Evolutionary conservation across 2,329 filamentous ascomycete species (phyloP).

Genomic region (Neofusicoccum parvum): DNA sequence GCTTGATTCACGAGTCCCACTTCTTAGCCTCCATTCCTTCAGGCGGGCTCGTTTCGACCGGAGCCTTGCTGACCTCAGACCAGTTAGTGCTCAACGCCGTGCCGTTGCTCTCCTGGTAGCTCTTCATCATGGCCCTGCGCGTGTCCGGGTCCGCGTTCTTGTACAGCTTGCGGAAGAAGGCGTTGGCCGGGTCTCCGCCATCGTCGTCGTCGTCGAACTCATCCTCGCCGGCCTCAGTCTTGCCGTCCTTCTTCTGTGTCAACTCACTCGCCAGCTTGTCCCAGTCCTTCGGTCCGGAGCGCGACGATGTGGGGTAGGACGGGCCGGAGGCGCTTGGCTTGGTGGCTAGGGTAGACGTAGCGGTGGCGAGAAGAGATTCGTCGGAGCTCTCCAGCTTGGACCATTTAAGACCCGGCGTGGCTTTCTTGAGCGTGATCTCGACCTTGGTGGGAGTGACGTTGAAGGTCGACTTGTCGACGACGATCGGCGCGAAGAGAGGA

Average conservation of each 20-base stretch:
- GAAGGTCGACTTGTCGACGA: constrained; percentile 61
- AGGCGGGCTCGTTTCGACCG: constrained; percentile 72
- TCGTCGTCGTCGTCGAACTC: constrained; percentile 34
- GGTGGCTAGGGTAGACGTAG: constrained; percentile 24
- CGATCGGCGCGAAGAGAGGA: constrained; percentile 68
- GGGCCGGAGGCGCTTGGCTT: constrained; percentile 47
- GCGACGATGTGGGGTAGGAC: constrained; percentile 84
- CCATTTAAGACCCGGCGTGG: constrained; percentile 69
- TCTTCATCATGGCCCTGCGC: constrained; percentile 95
- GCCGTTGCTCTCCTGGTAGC: constrained; percentile 89
- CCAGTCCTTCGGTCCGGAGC: constrained; percentile 85
- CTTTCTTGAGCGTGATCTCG: constrained; percentile 74
- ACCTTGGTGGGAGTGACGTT: constrained; percentile 76
- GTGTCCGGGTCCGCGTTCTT: constrained; percentile 75
- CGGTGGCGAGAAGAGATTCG: constrained; percentile 21
- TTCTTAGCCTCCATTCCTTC: constrained; percentile 77
- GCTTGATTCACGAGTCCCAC: constrained; percentile 39
- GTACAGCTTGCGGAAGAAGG: constrained; percentile 91
- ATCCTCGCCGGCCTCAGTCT: constrained; percentile 29
- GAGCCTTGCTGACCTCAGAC: constrained; percentile 73
- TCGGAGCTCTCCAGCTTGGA: constrained; percentile 52
- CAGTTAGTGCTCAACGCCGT: constrained; percentile 92
- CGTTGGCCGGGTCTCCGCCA: constrained; percentile 64
- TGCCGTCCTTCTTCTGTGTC: constrained; percentile 28
- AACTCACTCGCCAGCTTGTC: constrained; percentile 69